Base-by-base conservation (phyloP, 306 rosid species). In the Fragaria vesca region DNA sequence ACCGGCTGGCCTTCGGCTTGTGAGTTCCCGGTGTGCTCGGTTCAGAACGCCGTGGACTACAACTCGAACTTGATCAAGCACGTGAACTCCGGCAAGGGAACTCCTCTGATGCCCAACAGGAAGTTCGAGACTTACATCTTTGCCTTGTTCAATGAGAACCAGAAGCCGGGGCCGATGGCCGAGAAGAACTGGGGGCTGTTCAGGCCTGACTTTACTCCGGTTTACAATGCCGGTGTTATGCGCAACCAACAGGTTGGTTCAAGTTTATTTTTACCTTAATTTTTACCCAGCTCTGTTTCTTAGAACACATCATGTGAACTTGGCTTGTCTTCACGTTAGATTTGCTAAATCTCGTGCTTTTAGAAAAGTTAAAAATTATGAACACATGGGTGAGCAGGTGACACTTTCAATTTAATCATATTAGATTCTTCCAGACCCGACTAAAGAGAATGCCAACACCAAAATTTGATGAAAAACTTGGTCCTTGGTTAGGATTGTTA, bases 1-100 rank as follows among this genome's bases (percentile, higher is more conserved):
- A 95, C 99, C 0, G 99, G 99, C 0, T 95, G 99, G 99, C 96
- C 99, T 7, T 79, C 97, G 21, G 78, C 70, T 4, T 95, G 99
- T 30, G 99, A 95, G 46, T 91, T 78, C 77, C 86, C 87, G 13
- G 93, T 91, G 0, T 95, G 99, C 36, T 87, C 91, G 28, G 55
- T 71, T 1, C 83, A 78, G 16, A 86, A 93, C 34, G 97, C 97
- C 2, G 84, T 75, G 78, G 65, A 88, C 1, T 95, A 52, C 17
- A 93, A 91, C 6, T 73, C 80, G 2, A 77, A 87, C 11, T 79
- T 95, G 47, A 55, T 92, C 4, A 77, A 66, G 62, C 99, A 91
- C 62, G 84, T 93, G 50, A 83, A 36, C 0, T 65, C 84, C 1
- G 89, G 92, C 0, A 87, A 72, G 52, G 99, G 99, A 0, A 95